phyloP scores from a whole-genome alignment of 345 rosid genomes.

The Aurinia saxatilis region DNA sequence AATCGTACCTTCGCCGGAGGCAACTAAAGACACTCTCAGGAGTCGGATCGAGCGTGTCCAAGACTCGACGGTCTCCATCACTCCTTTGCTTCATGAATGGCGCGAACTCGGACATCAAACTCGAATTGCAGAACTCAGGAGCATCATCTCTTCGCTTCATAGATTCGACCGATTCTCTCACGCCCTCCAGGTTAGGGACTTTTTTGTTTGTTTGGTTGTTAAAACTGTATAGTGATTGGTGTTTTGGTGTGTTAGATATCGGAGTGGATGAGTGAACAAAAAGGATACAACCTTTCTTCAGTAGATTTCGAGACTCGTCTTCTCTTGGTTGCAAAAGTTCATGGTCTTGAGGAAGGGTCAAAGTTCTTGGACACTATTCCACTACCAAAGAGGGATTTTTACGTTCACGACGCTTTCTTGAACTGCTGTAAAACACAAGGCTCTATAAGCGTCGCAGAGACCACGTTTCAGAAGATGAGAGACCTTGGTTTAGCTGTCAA shows the following conservation, averaged over 20 bases:
- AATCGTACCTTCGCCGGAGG: slow-evolving; percentile 9
- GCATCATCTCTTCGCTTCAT: slow-evolving; percentile 30
- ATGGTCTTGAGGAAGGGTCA: slow-evolving; percentile 35
- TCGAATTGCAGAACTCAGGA: slow-evolving; percentile 14
- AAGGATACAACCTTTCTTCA: not conserved
- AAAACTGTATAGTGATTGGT: no score
- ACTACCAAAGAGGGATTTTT: slow-evolving; percentile 4
- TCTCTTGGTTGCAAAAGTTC: slow-evolving; percentile 40
- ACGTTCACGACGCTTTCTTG: slow-evolving; percentile 38
- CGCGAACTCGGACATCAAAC: slow-evolving; percentile 28
- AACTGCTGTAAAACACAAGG: slow-evolving; percentile 31
- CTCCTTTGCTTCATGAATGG: slow-evolving; percentile 41
- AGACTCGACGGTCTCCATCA: slow-evolving; percentile 24
- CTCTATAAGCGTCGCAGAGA: slow-evolving; percentile 39
- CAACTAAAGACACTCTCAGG: slow-evolving; percentile 18
- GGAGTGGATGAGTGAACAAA: slow-evolving; percentile 34
- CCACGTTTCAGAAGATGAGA: slow-evolving; percentile 32
- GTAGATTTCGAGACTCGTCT: slow-evolving; percentile 37
- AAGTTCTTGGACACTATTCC: slow-evolving; percentile 35
- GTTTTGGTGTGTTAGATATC: slow-evolving; percentile 28
- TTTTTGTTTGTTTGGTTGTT: no score
- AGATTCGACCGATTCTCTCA: slow-evolving; percentile 25
- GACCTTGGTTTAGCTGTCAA: slow-evolving; percentile 17
- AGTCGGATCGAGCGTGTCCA: slow-evolving; percentile 23
- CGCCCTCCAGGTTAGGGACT: slow-evolving; percentile 38